Conservation (phyloP, 1,284 basidiomycete species). For the Ustilago crameri region DNA sequence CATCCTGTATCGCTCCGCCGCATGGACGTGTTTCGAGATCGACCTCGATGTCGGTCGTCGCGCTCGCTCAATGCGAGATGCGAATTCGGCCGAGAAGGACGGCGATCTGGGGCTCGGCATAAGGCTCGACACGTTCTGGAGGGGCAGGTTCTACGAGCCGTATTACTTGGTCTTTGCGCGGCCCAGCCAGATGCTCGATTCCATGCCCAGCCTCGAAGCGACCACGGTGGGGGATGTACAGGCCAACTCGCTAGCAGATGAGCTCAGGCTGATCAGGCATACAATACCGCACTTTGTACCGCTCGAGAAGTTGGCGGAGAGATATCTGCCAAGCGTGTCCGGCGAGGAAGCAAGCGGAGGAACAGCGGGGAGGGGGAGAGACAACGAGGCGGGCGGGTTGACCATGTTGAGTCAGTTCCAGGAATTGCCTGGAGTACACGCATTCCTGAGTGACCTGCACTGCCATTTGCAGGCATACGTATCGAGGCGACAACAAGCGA, state of each 20-base stretch:
- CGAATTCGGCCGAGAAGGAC: slow-evolving; percentile 24
- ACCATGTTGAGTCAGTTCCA: slow-evolving; percentile 41
- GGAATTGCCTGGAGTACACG: slow-evolving; percentile 40
- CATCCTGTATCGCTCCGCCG: slow-evolving; percentile 45
- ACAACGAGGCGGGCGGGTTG: slow-evolving; percentile 42
- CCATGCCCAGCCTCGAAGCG: slow-evolving; percentile 18
- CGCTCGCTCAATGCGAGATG: slow-evolving; percentile 29
- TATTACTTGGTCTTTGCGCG: slow-evolving; percentile 54
- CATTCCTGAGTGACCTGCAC: slow-evolving; percentile 48
- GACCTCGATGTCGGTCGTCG: slow-evolving; percentile 55
- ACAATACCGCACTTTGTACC: slow-evolving; percentile 59
- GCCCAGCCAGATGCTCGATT: slow-evolving; percentile 39
- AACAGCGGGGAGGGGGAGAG: slow-evolving; percentile 21
- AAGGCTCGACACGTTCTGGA: slow-evolving; percentile 52
- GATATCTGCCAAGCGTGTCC: slow-evolving; percentile 35
- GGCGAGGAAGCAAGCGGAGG: slow-evolving; percentile 27
- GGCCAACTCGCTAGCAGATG: slow-evolving; percentile 15
- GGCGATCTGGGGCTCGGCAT: slow-evolving; percentile 49
- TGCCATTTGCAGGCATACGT: slow-evolving; percentile 52
- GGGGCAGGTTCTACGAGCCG: slow-evolving; percentile 51
- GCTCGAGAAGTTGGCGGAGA: slow-evolving; percentile 38
- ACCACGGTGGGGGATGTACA: slow-evolving; percentile 30
- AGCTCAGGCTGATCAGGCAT: slow-evolving; percentile 45
- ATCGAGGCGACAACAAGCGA: slow-evolving; percentile 45
- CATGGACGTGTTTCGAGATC: slow-evolving; percentile 56